Conservation (phyloP, 257 asterid species). For the Solanum appendiculatum region DNA sequence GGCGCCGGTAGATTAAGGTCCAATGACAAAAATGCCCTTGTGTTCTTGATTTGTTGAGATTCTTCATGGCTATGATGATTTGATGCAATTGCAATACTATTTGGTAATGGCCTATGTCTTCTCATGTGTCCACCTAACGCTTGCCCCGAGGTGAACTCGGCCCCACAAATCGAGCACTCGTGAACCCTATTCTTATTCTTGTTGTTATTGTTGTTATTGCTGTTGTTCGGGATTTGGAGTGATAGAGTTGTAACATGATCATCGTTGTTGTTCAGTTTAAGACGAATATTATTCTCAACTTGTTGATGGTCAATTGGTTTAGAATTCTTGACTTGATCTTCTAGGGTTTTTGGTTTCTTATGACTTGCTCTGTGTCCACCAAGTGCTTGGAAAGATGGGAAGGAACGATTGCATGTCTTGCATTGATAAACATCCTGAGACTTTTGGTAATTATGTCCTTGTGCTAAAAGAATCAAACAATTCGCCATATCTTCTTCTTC, state of each 20-base stretch:
- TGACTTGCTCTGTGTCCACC: constrained; percentile 55
- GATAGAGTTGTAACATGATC: constrained; percentile 29
- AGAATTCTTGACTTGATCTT: background rate
- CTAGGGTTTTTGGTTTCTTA: constrained; percentile 40
- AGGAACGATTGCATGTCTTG: constrained; percentile 31
- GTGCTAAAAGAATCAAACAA: constrained; percentile 34
- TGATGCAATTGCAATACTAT: background rate
- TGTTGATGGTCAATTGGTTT: background rate
- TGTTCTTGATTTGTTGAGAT: constrained; percentile 28
- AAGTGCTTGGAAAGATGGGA: constrained; percentile 38
- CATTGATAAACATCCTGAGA: constrained; percentile 20
- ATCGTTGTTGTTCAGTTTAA: background rate
- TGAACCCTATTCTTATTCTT: constrained; percentile 46
- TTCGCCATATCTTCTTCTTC: constrained; percentile 46
- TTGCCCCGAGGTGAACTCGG: constrained; percentile 80
- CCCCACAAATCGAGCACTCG: constrained; percentile 80
- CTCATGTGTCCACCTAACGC: constrained; percentile 98
- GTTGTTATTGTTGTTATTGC: background rate
- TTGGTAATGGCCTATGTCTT: constrained; percentile 67
- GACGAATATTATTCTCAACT: background rate
- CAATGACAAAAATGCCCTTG: constrained; percentile 40
- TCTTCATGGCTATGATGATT: background rate
- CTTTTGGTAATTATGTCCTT: background rate
- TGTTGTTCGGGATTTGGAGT: constrained; percentile 25
- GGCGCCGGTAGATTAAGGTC: constrained; percentile 96